These are phyloP conservation scores for Phyllosticta citribraziliensis DNA, from an alignment of 2,329 filamentous ascomycete species.

Conservation along the genomic window DNA sequence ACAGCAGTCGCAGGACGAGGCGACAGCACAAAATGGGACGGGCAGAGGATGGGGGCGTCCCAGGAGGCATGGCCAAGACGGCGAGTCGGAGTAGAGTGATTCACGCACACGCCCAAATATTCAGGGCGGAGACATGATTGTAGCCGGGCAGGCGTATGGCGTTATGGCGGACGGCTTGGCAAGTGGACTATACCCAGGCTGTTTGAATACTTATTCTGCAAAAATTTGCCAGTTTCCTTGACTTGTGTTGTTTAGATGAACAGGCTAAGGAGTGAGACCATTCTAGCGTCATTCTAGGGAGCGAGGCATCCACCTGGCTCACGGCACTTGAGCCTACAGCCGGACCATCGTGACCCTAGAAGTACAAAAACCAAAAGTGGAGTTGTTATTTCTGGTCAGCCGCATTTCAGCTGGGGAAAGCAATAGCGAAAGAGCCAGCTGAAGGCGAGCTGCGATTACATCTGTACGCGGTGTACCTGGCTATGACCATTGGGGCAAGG, in stretches of 20 bases:
- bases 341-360: background rate
- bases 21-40: background rate
- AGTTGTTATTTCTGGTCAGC: background rate
- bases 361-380: background rate
- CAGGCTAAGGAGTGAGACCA: background rate
- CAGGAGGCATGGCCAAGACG: background rate
- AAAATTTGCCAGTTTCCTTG: background rate
- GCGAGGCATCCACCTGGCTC: background rate
- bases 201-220: background rate
- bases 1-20: background rate
- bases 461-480: background rate
- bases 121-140: background rate
- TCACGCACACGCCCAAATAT: background rate
- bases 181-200: background rate
- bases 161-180: background rate
- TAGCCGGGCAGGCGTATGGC: background rate
- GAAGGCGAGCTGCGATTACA: background rate
- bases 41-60: background rate
- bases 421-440: background rate
- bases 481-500: background rate
- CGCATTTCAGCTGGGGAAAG: background rate
- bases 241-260: background rate
- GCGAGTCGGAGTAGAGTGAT: constrained; percentile 5
- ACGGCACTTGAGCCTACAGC: background rate
- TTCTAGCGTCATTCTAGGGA: background rate